Evolutionary conservation across 2,329 filamentous ascomycete genomes (phyloP), one percentile per base, ranked within the genome.

Genomic region (Cladosporium sp.): DNA sequence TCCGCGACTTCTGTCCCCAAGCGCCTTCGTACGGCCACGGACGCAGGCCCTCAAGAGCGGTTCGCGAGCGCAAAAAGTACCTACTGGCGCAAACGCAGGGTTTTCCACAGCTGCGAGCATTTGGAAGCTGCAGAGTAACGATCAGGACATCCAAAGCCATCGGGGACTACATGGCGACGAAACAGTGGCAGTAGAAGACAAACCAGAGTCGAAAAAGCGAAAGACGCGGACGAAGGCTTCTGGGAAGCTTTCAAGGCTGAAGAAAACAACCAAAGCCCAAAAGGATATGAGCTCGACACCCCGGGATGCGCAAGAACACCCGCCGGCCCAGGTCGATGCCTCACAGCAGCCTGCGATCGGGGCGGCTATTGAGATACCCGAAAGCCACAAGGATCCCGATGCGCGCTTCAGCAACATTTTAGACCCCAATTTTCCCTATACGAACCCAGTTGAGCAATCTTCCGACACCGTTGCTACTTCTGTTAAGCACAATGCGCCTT

Each of bases 61-160:
- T 14, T 57, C 56, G 10, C 44, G 32, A 18, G 54, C 54, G 11
- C 53, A 55, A 33, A 34, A 49, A 42, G 34, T 49, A 46, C 19
- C 49, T 50, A 40, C 54, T 22, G 53, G 55, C 43, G 53, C 49
- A 10, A 43, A 46, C n/a, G 54, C 41, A 2, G 55, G 57, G 3
- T 60, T 61, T n/a, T 34, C 50, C 13, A 51, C 52, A 19, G 59
- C 54, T 16, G 52, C 54, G 11, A 57, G 52, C 14, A 13, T 58
- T 2, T 54, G 52, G 52, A 56, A 53, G 45, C 43, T 22, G 28
- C 34, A 52, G 38, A 32, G 28, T n/a, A n/a, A 48, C 7, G 43
- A 50, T 28, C 22, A 28, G 22, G 22, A 28, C 22, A 28, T 5
- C 7, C 22, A 28, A 7, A 28, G 22, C 7, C 1, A 5, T 28